Evolutionary conservation across 495 filamentous ascomycete genomes (phyloP).

Genomic region (Clavariopsis aquatica): DNA sequence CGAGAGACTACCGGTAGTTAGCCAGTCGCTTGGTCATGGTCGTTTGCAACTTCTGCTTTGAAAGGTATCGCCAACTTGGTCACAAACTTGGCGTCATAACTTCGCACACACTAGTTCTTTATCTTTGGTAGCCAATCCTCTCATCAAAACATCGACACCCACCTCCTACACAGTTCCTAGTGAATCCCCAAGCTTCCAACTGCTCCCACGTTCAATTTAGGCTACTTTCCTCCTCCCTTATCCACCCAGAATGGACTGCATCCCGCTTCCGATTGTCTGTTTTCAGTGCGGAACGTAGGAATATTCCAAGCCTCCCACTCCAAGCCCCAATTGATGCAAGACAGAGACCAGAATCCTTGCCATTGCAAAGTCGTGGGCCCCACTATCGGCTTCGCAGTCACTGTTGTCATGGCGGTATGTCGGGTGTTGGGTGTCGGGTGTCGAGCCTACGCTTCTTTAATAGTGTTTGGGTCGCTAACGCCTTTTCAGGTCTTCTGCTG

Average conservation of each 20-base stretch:
- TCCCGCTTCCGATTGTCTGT: constrained; percentile 33
- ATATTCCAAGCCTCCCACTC: not conserved
- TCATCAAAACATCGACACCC: not conserved
- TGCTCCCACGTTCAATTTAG: not conserved
- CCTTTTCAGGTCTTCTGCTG: constrained; percentile 56
- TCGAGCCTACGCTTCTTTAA: constrained; percentile 8
- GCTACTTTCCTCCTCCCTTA: not conserved
- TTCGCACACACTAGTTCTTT: not conserved
- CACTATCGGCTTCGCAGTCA: constrained; percentile 56
- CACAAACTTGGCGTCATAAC: not conserved
- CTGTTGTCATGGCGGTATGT: constrained; percentile 57
- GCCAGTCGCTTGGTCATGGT: not conserved
- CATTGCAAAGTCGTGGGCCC: constrained; percentile 65
- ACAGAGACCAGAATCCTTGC: constrained; percentile 57
- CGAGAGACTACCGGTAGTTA: not conserved
- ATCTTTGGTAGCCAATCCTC: not conserved
- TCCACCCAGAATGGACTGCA: constrained; percentile 32
- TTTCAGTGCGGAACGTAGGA: constrained; percentile 39
- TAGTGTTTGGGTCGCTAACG: constrained; percentile 17
- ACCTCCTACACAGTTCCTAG: not conserved
- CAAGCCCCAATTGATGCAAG: not conserved
- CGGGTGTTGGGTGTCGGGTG: no score
- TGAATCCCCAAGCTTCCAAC: not conserved
- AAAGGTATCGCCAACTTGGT: not conserved
- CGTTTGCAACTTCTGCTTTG: not conserved